Evolutionary conservation across 2,329 filamentous ascomycete genomes (phyloP), one percentile per base, ranked within the genome.

Genomic region (Aspergillus candidus): DNA sequence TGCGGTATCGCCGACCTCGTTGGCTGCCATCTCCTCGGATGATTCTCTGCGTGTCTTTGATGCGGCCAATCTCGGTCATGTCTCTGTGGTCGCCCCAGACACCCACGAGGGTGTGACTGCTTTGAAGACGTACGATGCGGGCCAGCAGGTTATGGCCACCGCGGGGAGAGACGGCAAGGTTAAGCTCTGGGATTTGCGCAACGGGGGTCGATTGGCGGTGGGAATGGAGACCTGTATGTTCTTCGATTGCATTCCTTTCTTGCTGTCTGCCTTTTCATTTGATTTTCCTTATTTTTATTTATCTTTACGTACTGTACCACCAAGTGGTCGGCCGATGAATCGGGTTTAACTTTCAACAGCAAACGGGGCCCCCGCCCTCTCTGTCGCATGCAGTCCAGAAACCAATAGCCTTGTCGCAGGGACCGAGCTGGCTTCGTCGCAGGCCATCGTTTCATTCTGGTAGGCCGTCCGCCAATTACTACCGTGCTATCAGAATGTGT

Each of bases 321-420:
- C 18, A 27, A 35, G 35, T 40, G 32, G 31, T 44, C 31, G 18
- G 18, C 38, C 47, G 22, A 35, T 53, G 50, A 47, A 57, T 59
- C 27, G 49, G 31, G 47, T 29, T 38, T 43, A 6, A 17, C 7
- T 41, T 43, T 15, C 52, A 29, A 32, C 41, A 75, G 76, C 70
- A 31, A 73, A 70, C 47, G 66, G 71, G 32, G 68, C 72, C 4
- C 68, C 74, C 27, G 68, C 80, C 37, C 72, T 79, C 17, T 75
- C 78, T 11, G 58, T 81, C 13, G 71, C 74, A 22, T 75, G 72
- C 51, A 67, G 70, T 48, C 61, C 64, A 4, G 59, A 60, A 32
- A 67, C 68, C 11, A 70, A 75, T 46, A 69, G 69, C 37, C 58
- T 81, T 34, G 78, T 74, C 39, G 73, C 75, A 7, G 79, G 78